Conservation (phyloP, 495 filamentous ascomycete genomes). For the Hyaloscypha variabilis region DNA sequence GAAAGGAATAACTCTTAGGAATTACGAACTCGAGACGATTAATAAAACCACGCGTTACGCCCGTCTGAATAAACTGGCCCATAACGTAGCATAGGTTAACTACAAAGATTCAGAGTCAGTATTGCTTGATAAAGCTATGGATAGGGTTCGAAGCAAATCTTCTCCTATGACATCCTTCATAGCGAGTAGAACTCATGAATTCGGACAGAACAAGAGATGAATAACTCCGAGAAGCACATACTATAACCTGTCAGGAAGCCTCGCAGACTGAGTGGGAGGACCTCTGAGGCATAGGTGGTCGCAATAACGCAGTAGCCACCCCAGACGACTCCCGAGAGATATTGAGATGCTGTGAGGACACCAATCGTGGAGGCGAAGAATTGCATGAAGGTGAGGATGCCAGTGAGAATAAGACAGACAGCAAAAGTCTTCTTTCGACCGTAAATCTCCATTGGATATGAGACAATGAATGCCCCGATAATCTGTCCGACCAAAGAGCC, state of each 20-base stretch:
- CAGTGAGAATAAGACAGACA: slow-evolving; percentile 40
- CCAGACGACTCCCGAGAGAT: slow-evolving; percentile 74
- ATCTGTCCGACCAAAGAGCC: slow-evolving; percentile 41
- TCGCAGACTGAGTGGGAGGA: neutral
- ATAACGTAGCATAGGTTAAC: slow-evolving; percentile 72
- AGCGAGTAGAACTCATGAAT: too few species aligned
- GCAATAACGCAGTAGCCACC: slow-evolving; percentile 59
- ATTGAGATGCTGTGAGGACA: slow-evolving; percentile 62
- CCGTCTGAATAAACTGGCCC: slow-evolving; percentile 60
- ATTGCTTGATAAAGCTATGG: too few species aligned
- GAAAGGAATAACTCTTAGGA: neutral
- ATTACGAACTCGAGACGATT: neutral
- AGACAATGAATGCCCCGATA: slow-evolving; percentile 45
- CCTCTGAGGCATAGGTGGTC: slow-evolving; percentile 43
- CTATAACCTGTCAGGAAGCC: slow-evolving; percentile 58
- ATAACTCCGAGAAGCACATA: too few species aligned
- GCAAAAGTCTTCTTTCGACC: slow-evolving; percentile 41
- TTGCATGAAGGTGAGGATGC: slow-evolving; percentile 52
- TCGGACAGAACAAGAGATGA: too few species aligned
- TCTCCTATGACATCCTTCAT: too few species aligned
- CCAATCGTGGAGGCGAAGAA: slow-evolving; percentile 64
- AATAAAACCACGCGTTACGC: slow-evolving; percentile 40
- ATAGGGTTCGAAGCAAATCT: too few species aligned
- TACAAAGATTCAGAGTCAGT: too few species aligned
- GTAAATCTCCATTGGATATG: slow-evolving; percentile 44